These are phyloP conservation scores for Amniculicola lignicola DNA, from an alignment of 495 filamentous ascomycete species.

Conservation along the genomic window DNA sequence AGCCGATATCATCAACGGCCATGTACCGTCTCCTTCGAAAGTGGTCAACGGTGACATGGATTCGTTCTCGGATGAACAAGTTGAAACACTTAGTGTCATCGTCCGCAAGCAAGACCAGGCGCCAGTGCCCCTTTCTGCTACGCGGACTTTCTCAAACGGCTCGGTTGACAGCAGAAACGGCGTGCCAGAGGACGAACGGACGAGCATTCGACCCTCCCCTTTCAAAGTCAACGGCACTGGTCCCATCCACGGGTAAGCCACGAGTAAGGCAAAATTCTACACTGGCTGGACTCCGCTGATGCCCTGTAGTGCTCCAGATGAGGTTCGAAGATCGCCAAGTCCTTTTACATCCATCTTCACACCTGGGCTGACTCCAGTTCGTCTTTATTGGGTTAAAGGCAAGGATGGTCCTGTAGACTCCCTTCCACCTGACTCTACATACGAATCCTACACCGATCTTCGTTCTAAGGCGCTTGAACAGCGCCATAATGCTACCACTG, in stretches of 20 bases:
- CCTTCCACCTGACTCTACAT: conserved; percentile 46
- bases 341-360: conserved; percentile 8
- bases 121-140: conserved; percentile 44
- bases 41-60: conserved; percentile 33
- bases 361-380: conserved; percentile 15
- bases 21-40: not conserved
- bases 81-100: conserved; percentile 51
- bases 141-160: conserved; percentile 54
- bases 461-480: conserved; percentile 56
- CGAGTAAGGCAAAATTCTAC: conserved; percentile 2
- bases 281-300: conserved; percentile 30
- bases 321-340: conserved; percentile 14
- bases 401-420: conserved; percentile 42
- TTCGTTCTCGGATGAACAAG: conserved; percentile 55
- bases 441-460: conserved; percentile 56
- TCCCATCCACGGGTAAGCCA: conserved; percentile 32
- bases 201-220: conserved; percentile 36
- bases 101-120: conserved; percentile 42
- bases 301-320: conserved; percentile 29
- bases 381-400: conserved; percentile 51
- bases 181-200: conserved; percentile 33
- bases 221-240: conserved; percentile 35
- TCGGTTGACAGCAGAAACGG: conserved; percentile 53
- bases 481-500: conserved; percentile 49
- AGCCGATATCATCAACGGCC: conserved; percentile 11